Evolutionary conservation across 164 flowering plant genomes (phyloP).

Genomic region (Warburgia ugandensis): DNA sequence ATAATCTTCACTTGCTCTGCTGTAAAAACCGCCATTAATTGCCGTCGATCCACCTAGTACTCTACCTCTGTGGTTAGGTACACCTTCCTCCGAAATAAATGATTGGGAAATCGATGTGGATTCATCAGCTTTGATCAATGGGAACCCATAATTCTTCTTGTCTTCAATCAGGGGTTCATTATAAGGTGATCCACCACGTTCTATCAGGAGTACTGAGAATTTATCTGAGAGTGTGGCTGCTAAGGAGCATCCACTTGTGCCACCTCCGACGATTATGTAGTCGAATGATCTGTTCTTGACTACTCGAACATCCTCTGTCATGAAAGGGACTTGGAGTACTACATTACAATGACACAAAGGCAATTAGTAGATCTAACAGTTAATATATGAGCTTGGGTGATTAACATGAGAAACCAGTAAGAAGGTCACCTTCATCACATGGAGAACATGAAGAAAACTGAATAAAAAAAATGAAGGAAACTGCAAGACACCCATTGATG

Average conservation of each 20-base stretch:
- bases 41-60: slow-evolving; percentile 35
- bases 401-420: too few species aligned
- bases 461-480: too few species aligned
- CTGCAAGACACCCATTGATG: too few species aligned
- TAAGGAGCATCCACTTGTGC: slow-evolving; percentile 41
- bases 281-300: slow-evolving; percentile 32
- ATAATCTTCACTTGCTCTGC: slow-evolving; percentile 28
- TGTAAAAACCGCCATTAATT: slow-evolving; percentile 37
- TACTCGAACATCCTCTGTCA: slow-evolving; percentile 25
- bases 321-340: slow-evolving; percentile 17
- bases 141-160: slow-evolving; percentile 12
- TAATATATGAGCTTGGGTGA: too few species aligned
- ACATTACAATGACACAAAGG: too few species aligned
- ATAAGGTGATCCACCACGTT: slow-evolving; percentile 22
- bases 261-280: slow-evolving; percentile 44
- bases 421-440: too few species aligned
- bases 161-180: slow-evolving; percentile 10
- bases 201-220: slow-evolving; percentile 24
- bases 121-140: slow-evolving; percentile 22
- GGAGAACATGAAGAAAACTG: too few species aligned
- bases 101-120: slow-evolving; percentile 24
- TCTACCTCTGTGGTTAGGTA: slow-evolving; percentile 28
- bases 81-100: slow-evolving; percentile 33
- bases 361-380: too few species aligned
- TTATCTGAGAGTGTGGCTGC: slow-evolving; percentile 38